Percentiles rank a stretch among this genome's conserved stretches.
Evolutionary conservation across 1,139 yeast genomes (phyloP).

Genomic region (Hansenula sp.): DNA sequence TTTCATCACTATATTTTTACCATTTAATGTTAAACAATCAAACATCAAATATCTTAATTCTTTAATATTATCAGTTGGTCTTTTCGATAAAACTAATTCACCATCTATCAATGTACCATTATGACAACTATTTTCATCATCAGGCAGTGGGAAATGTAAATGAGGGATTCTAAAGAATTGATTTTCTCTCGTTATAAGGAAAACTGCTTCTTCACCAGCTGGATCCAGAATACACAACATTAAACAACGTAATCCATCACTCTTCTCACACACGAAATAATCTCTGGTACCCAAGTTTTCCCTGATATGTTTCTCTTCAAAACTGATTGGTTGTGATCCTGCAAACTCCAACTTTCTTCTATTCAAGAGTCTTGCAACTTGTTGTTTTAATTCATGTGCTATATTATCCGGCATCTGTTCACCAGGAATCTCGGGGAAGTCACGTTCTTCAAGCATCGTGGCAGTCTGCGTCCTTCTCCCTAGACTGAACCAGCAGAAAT

Average conservation of each 20-base stretch:
- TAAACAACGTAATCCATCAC: conserved; percentile 87
- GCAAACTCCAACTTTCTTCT: conserved; percentile 55
- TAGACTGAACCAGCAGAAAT: not conserved
- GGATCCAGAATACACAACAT: conserved; percentile 66
- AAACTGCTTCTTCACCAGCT: conserved; percentile 73
- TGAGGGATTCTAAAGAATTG: conserved; percentile 79
- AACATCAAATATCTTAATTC: conserved; percentile 82
- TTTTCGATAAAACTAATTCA: conserved; percentile 63
- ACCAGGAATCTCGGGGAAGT: conserved; percentile 85
- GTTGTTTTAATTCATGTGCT: conserved; percentile 59
- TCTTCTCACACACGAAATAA: conserved; percentile 91
- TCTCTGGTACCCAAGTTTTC: conserved; percentile 58
- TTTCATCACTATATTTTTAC: conserved; percentile 62
- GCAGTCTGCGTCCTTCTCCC: too few species aligned
- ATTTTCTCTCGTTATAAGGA: conserved; percentile 78
- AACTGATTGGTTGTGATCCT: conserved; percentile 95
- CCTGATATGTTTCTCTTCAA: conserved; percentile 67
- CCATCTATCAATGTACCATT: conserved; percentile 92
- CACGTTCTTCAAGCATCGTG: conserved; percentile 40
- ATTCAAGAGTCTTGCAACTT: conserved; percentile 66
- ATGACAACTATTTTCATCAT: conserved; percentile 57
- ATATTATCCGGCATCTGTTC: conserved; percentile 67
- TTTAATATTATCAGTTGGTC: conserved; percentile 45
- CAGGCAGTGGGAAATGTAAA: conserved; percentile 75
- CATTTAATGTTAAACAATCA: conserved; percentile 85